Base-by-base conservation (phyloP, 2,329 filamentous ascomycete genomes). In the Aspergillus fischeri region DNA sequence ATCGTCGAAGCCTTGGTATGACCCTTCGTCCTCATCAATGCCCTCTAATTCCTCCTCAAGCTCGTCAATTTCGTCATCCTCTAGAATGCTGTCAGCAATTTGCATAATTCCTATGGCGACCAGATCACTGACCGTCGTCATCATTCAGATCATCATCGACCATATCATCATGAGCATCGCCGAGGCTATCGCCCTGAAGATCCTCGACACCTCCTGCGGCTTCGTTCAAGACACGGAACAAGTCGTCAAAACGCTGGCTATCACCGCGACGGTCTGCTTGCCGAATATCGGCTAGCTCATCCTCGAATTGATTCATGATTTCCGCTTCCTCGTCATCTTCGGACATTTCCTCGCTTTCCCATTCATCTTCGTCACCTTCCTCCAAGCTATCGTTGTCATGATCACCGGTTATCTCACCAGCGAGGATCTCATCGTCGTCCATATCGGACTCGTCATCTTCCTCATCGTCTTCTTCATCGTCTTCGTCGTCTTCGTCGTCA, bases 401-500 rank as follows among this genome's bases (percentile, higher is more conserved):
- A 53, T 83, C 81, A 21, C 79, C 79, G 51, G 80, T 81, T 49
- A 83, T 83, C 56, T 83, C 83, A 51, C 75, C 76, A 28, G 80
- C 80, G 49, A 82, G 80, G 28, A 77, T 77, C 60, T 80, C 80
- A 62, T 77, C 75, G 54, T 79, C 77, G 57, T 80, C 78, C 62
- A 85, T 85, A 20, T 89, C 86, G 58, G 88, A 86, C 11, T 82
- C 80, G 29, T 81, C 80, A 54, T 83, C 80, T 7, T 85, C 84
- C 24, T 82, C 81, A 21, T 83, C 80, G 7, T 85, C 85, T 10
- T 86, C 85, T 35, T 87, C 86, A 27, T 86, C 83, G 28, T 85
- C 83, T 24, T 84, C 84, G 11, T 86, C 83, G 7, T 82, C 86
- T 53, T 86, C 86, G 25, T 90, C 86, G 53, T 86, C 89, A 80